Evolutionary conservation across 73 alveolate genomes (phyloP).

Genomic region (Effrenium voratum): DNA sequence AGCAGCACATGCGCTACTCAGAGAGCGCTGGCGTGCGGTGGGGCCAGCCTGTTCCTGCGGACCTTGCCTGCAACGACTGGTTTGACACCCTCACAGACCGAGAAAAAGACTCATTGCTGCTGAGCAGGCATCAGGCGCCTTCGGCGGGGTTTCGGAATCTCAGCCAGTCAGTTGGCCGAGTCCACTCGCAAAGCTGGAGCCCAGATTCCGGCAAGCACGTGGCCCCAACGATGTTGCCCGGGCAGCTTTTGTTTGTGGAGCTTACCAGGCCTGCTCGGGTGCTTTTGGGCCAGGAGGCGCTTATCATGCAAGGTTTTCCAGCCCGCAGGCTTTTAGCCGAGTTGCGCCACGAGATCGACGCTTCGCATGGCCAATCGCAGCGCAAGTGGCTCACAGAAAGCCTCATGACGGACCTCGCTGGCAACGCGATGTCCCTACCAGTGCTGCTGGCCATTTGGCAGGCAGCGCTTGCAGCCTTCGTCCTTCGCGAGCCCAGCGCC

Average conservation of each 20-base stretch:
- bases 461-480: not conserved
- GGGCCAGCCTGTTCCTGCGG: not conserved
- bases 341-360: too few species aligned
- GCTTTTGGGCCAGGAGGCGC: constrained; percentile 36
- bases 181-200: not conserved
- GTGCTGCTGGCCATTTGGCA: constrained; percentile 7
- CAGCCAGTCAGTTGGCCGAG: constrained; percentile 11
- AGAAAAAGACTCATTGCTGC: constrained; percentile 13
- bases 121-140: constrained; percentile 14
- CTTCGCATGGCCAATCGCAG: too few species aligned
- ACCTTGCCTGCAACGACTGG: constrained; percentile 2
- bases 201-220: not conserved
- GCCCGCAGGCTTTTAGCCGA: too few species aligned
- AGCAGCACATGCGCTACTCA: constrained; percentile 18
- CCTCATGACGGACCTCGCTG: constrained; percentile 7
- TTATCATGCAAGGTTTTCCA: constrained; percentile 31
- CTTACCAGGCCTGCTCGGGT: not conserved
- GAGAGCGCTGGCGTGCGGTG: constrained; percentile 2
- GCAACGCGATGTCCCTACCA: constrained; percentile 45
- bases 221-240: constrained; percentile 75
- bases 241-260: constrained; percentile 34
- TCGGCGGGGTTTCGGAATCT: constrained; percentile 22
- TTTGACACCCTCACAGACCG: constrained; percentile 14
- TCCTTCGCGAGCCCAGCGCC: too few species aligned
- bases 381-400: too few species aligned